Conservation (phyloP, 1,139 yeast genomes). For the Nakaseomyces delphensis region DNA sequence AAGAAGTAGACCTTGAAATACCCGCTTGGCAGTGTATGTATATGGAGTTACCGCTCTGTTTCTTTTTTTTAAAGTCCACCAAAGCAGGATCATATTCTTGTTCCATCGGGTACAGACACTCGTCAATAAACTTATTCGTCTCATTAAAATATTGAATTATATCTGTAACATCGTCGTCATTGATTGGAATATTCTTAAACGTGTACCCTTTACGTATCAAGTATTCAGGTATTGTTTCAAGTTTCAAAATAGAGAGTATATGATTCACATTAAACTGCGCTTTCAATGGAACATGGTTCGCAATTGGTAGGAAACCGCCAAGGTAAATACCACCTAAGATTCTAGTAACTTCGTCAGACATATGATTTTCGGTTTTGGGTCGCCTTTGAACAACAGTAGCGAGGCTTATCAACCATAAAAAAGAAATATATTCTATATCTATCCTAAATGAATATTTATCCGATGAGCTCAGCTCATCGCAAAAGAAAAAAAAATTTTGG, state of each 20-base stretch:
- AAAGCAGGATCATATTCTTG: slow-evolving; percentile 26
- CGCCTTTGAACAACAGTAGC: too few species aligned
- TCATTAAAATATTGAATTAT: slow-evolving; percentile 52
- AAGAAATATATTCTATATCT: too few species aligned
- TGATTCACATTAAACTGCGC: slow-evolving; percentile 49
- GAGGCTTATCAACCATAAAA: background rate
- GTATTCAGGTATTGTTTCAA: slow-evolving; percentile 48
- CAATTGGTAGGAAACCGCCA: slow-evolving; percentile 50
- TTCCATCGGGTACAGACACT: slow-evolving; percentile 44
- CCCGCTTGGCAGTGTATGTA: slow-evolving; percentile 82
- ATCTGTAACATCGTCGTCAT: slow-evolving; percentile 57
- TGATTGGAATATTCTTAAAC: slow-evolving; percentile 57
- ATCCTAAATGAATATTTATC: background rate
- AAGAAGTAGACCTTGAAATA: slow-evolving; percentile 67
- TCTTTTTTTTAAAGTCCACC: slow-evolving; percentile 32
- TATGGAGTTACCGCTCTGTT: slow-evolving; percentile 40
- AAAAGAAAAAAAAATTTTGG: background rate
- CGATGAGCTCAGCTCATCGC: background rate
- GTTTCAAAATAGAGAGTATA: slow-evolving; percentile 59
- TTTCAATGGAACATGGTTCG: slow-evolving; percentile 37
- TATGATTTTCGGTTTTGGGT: background rate
- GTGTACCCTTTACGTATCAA: slow-evolving; percentile 38
- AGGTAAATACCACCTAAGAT: slow-evolving; percentile 58
- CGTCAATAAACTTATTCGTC: slow-evolving; percentile 58
- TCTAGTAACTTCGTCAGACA: slow-evolving; percentile 32